Conservation (phyloP, 2,329 filamentous ascomycete species). For the Bertia moriformis region DNA sequence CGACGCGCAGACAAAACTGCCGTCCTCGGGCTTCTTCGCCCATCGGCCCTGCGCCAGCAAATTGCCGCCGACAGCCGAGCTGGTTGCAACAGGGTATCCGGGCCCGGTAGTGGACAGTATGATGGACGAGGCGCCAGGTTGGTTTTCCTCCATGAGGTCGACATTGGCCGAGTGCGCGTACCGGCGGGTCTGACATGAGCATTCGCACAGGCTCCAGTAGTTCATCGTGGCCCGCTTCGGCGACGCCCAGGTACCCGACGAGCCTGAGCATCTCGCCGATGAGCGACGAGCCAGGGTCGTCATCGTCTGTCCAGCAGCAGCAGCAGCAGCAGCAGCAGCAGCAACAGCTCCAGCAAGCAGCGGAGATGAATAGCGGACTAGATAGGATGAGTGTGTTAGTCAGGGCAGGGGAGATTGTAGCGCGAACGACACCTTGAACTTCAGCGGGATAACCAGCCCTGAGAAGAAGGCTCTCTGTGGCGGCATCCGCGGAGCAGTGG, state of each 20-base stretch:
- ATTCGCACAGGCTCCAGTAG: not conserved
- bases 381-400: conserved; percentile 46
- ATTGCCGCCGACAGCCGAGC: not conserved
- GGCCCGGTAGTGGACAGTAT: not conserved
- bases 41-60: too few species aligned
- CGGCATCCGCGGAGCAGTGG: not conserved
- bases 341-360: conserved; percentile 6
- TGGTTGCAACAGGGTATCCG: not conserved
- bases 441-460: not conserved
- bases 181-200: not conserved
- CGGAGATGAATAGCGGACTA: conserved; percentile 14
- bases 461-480: not conserved
- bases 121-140: too few species aligned
- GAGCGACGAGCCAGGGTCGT: not conserved
- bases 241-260: not conserved
- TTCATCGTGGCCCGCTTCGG: not conserved
- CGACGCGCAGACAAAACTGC: too few species aligned
- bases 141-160: not conserved
- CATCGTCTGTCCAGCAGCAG: not conserved
- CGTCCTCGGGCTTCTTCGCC: too few species aligned
- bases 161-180: not conserved
- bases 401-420: conserved; percentile 43
- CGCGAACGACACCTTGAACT: conserved; percentile 16
- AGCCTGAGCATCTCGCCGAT: not conserved
- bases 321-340: conserved; percentile 3